Base-by-base conservation (phyloP, 495 filamentous ascomycete genomes). In the Penicillium flavigenum region DNA sequence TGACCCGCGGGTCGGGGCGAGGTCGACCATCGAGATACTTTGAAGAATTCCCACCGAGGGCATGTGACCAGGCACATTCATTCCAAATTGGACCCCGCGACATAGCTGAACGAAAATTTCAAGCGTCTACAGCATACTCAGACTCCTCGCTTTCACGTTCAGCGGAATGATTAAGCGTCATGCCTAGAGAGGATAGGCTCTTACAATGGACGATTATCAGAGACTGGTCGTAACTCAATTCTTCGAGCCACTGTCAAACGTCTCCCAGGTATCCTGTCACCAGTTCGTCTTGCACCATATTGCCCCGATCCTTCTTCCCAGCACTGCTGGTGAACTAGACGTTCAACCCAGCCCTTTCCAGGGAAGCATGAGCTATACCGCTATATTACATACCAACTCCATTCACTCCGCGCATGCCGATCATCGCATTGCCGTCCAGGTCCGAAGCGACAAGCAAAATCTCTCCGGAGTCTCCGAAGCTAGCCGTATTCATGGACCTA, bases 241-340 rank as follows among this genome's bases (percentile, higher is more conserved):
- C 51, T 62, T 62, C 54, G 50, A 55, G 34, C 17, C 55, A 54
- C 45, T 62, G 44, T 55, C 54, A 51, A 58, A 54, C 17, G 39
- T 62, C 50, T 62, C 60, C 51, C 55, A 58, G 60, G 34, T 39
- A 47, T 58, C 55, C 17, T 62, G 60, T 58, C 50, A 62, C 46
- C 55, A 55, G 45, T 62, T 62, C 39, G 46, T 54, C 45, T 62
- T 62, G 55, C 50, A 47, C 45, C 36, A 55, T 41, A 51, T 62
- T 62, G 50, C 51, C 38, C 51, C 57, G 19, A 60, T 55, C 36
- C 19, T 60, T 55, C 31, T 51, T 55, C 51, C 45, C 46, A 55
- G 51, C 46, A 12, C 51, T 27, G 55, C 51, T 39, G 46, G 57
- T 46, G 55, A 55, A 39, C 39, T 50, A 55, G 20, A 20, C 26